These are phyloP conservation scores for Kurtzmaniella quercitrusa DNA, from an alignment of 1,139 yeast genomes.

Conservation along the genomic window DNA sequence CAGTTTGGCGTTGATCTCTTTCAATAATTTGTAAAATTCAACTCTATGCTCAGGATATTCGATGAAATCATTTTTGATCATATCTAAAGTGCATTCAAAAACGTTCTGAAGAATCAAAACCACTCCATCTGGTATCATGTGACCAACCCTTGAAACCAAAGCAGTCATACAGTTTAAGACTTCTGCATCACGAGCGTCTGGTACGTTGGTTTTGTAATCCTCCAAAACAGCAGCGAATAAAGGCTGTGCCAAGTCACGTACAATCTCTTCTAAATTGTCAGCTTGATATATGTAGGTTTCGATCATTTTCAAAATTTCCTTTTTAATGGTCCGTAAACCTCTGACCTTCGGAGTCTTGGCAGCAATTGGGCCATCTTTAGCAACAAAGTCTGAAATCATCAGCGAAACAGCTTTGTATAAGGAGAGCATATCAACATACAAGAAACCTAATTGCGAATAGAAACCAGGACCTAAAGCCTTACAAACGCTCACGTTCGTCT, in stretches of 20 bases:
- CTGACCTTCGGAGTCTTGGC: slow-evolving; percentile 95
- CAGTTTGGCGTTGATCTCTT: slow-evolving; percentile 80
- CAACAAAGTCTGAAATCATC: slow-evolving; percentile 81
- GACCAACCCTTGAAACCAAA: slow-evolving; percentile 82
- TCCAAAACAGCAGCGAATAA: slow-evolving; percentile 81
- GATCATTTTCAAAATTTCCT: slow-evolving; percentile 84
- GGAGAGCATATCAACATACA: slow-evolving; percentile 86
- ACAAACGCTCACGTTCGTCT: slow-evolving; percentile 93
- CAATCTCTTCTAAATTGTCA: slow-evolving; percentile 81
- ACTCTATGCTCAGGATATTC: slow-evolving; percentile 98
- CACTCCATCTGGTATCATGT: slow-evolving; percentile 85
- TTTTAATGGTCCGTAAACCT: slow-evolving; percentile 92
- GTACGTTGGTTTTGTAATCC: slow-evolving; percentile 84
- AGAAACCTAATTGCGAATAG: slow-evolving; percentile 80
- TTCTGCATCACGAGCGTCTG: slow-evolving; percentile 97
- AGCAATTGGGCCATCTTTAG: slow-evolving; percentile 77
- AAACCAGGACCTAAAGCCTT: slow-evolving; percentile 89
- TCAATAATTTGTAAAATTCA: slow-evolving; percentile 84
- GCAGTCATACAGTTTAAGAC: slow-evolving; percentile 94
- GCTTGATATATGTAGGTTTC: slow-evolving; percentile 89
- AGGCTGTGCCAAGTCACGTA: slow-evolving; percentile 78
- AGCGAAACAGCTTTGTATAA: slow-evolving; percentile 85
- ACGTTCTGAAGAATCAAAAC: slow-evolving; percentile 84
- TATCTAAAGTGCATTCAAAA: slow-evolving; percentile 88
- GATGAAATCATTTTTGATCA: slow-evolving; percentile 93